Base-by-base conservation (phyloP, 148 eudicot genomes). In the Dianthus caryophyllus region DNA sequence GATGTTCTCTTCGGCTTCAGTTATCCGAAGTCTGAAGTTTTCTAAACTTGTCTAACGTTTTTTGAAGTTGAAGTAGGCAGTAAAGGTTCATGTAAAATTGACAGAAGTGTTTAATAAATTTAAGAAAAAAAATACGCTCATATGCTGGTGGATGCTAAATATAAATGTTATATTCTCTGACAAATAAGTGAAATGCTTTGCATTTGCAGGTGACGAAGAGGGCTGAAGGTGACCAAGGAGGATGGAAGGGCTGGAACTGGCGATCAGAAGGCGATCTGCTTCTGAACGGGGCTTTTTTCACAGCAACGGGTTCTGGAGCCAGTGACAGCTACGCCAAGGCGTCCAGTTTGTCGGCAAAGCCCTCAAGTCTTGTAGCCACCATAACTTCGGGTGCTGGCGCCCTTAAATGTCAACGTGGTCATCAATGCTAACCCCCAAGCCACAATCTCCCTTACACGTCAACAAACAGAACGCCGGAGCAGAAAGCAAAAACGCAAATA, bases 181-280 rank as follows among this genome's bases (percentile, higher is more conserved):
- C 22, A 5, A 31, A 1, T 53, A 24, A 43, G 22, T 59, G 18
- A 55, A 18, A 36, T 46, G 25, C 0, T 50, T 29, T 24, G 15
- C 12, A 21, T 56, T 58, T 26, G 49, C 83, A 90, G 97, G 89
- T 86, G 48, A 91, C 97, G 0, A 81, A 91, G 71, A 88, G 97
- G 67, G 89, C 83, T 6, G 67, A 76, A 47, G 41, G 71, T 12
- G 55, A 38, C 20, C 21, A 57, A 7, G 71, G 56, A 30, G 4
- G 13, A 9, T 91, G 97, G 97, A 85, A 75, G 64, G 43, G 64
- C 12, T 91, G 97, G 97, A 91, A 91, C 68, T 91, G 97, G 97
- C 86, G 97, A 82, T 91, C 97, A 76, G 97, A 88, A 75, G 97
- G 96, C 8, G 97, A 91, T 70, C 81, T 88, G 1, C 31, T 91